phyloP scores from a whole-genome alignment of 371 early-diverging fungal species.

The Mortierella sp. region DNA sequence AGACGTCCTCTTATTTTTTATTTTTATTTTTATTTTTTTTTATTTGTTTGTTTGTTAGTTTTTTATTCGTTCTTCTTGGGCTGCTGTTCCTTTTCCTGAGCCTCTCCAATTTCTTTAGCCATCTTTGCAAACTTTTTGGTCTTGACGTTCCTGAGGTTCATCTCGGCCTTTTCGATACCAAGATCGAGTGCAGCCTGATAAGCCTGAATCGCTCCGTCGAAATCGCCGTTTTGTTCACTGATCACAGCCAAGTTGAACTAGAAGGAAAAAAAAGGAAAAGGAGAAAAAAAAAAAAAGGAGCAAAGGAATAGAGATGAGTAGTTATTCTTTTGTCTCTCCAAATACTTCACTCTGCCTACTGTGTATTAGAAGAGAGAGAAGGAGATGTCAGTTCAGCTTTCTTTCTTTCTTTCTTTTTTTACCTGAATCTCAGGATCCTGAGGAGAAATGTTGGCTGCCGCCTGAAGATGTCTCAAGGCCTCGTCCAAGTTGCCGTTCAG shows the following conservation, averaged over 20 bases:
- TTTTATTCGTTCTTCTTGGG: too few species aligned
- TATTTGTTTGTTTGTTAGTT: too few species aligned
- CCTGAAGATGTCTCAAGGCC: constrained; percentile 74
- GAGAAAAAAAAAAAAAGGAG: background rate
- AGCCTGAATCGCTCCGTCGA: constrained; percentile 76
- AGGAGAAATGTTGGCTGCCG: constrained; percentile 78
- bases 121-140: constrained; percentile 54
- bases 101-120: constrained; percentile 22
- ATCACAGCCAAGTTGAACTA: constrained; percentile 82
- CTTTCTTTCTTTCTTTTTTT: background rate
- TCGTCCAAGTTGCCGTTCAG: constrained; percentile 63
- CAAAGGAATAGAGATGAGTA: background rate
- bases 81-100: too few species aligned
- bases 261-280: background rate
- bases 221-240: constrained; percentile 73
- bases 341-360: background rate
- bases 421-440: constrained; percentile 75
- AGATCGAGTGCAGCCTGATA: constrained; percentile 71
- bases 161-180: constrained; percentile 71
- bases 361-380: background rate
- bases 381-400: background rate
- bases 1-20: too few species aligned
- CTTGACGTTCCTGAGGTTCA: constrained; percentile 67
- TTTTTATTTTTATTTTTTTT: too few species aligned
- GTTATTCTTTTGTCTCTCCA: background rate